Evolutionary conservation across 352 stramenopile genomes (phyloP), one percentile per base, ranked within the genome.

Genomic region (Phytophthora meadii): DNA sequence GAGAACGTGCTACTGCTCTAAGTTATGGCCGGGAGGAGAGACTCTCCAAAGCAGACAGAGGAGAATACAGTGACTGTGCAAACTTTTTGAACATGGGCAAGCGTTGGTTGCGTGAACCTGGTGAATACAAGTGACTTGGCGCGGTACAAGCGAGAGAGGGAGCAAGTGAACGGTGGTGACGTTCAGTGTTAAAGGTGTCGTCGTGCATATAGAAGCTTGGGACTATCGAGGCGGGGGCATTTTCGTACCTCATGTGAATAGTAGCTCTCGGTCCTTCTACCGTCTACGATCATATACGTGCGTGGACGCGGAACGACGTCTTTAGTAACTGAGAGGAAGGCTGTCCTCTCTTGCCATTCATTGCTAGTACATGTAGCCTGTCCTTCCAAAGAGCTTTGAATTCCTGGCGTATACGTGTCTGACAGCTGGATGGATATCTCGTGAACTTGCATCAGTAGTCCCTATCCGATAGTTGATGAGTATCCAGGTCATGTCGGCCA

Each of bases 1-100:
- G 84, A 93, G 65, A 84, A 90, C 55, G 82, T 93, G 67, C 62
- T 93, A 56, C 76, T 93, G 64, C 74, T 93, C 58, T 93, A 93
- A 88, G 71, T 82, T 88, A 87, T 82, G 56, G 75, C 58, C 51
- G 47, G 44, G 37, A 61, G 45, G n/a, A 42, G 47, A 55, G 12
- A 55, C 34, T 54, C 32, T 32, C 39, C 44, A 52, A n/a, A 59
- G 17, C 47, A 56, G 62, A 64, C 61, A 66, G 51, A 65, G 51
- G 63, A 61, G 66, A 70, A 68, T 65, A 74, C 68, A 68, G 54
- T 57, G 61, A 70, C 59, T 72, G 67, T 74, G 72, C 54, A 75
- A 67, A 74, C 42, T 65, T 74, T 74, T 74, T 66, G 49, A 65
- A 65, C 45, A 74, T 54, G 27, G 40, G 64, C 42, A 47, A 61